Conservation (phyloP, 1,139 yeast species). For the Taphrina communis region DNA sequence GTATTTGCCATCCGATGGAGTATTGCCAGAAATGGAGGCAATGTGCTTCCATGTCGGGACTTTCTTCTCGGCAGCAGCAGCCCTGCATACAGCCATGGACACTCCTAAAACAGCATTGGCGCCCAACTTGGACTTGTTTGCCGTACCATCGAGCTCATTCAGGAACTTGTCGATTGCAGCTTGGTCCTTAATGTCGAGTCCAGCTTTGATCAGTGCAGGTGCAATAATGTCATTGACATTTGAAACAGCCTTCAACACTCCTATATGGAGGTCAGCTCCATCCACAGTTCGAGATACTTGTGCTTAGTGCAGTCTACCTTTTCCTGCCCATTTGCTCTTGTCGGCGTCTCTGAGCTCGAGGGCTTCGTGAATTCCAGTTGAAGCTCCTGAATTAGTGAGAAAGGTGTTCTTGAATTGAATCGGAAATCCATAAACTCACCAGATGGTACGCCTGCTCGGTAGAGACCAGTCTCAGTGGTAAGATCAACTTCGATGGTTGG, state of each 20-base stretch:
- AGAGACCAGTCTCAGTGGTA: slow-evolving; percentile 81
- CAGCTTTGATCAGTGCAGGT: slow-evolving; percentile 78
- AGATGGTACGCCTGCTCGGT: slow-evolving; percentile 94
- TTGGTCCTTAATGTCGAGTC: slow-evolving; percentile 79
- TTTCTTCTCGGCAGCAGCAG: slow-evolving; percentile 86
- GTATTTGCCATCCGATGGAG: slow-evolving; percentile 59
- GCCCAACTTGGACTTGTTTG: slow-evolving; percentile 91
- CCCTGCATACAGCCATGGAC: slow-evolving; percentile 89
- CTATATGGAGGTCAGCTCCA: slow-evolving; percentile 49
- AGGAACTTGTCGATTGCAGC: slow-evolving; percentile 78
- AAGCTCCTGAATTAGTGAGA: slow-evolving; percentile 31
- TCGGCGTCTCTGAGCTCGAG: slow-evolving; percentile 94
- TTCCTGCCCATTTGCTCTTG: slow-evolving; percentile 91
- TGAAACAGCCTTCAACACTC: slow-evolving; percentile 84
- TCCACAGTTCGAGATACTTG: neutral
- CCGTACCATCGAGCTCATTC: slow-evolving; percentile 81
- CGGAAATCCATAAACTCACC: slow-evolving; percentile 55
- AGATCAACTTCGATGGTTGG: slow-evolving; percentile 96
- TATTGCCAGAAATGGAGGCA: slow-evolving; percentile 68
- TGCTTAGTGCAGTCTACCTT: slow-evolving; percentile 54
- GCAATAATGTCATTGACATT: slow-evolving; percentile 89
- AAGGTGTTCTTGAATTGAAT: no score
- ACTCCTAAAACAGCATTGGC: slow-evolving; percentile 97
- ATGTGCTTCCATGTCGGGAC: slow-evolving; percentile 87
- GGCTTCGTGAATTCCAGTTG: slow-evolving; percentile 72